phyloP scores from a whole-genome alignment of 345 rosid genomes.

The Gossypium anomalum region DNA sequence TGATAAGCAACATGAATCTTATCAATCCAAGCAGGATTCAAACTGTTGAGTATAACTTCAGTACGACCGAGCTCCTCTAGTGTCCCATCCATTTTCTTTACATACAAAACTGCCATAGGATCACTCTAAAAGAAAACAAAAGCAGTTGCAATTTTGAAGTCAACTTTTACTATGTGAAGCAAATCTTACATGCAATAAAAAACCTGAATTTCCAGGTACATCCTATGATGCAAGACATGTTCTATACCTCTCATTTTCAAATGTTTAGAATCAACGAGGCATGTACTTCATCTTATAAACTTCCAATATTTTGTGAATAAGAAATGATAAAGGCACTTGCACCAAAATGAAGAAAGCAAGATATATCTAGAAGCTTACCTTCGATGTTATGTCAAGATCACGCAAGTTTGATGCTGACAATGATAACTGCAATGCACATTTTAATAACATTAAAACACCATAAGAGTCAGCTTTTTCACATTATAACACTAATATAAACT shows the following conservation, averaged over 20 bases:
- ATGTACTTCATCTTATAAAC: background rate
- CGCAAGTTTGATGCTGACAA: conserved; percentile 63
- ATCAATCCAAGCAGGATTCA: conserved; percentile 76
- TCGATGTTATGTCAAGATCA: conserved; percentile 73
- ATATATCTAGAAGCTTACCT: conserved; percentile 36
- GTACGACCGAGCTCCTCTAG: conserved; percentile 86
- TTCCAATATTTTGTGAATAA: background rate
- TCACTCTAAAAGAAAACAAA: conserved; percentile 62
- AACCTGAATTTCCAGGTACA: background rate
- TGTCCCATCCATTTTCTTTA: conserved; percentile 51
- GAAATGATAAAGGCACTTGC: conserved; percentile 5
- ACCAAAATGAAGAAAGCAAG: background rate
- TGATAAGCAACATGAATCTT: conserved; percentile 64
- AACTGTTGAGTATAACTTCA: conserved; percentile 65
- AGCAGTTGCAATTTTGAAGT: background rate
- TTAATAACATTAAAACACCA: background rate
- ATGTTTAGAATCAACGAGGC: background rate
- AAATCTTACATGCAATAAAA: background rate
- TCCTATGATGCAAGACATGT: background rate
- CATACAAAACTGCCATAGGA: conserved; percentile 64
- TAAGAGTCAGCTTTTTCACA: background rate
- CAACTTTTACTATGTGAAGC: background rate
- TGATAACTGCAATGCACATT: conserved; percentile 49
- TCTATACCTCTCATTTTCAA: background rate
- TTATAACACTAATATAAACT: background rate